phyloP scores from a whole-genome alignment of 2,329 filamentous ascomycete genomes.

The Plenodomus tracheiphilus region DNA sequence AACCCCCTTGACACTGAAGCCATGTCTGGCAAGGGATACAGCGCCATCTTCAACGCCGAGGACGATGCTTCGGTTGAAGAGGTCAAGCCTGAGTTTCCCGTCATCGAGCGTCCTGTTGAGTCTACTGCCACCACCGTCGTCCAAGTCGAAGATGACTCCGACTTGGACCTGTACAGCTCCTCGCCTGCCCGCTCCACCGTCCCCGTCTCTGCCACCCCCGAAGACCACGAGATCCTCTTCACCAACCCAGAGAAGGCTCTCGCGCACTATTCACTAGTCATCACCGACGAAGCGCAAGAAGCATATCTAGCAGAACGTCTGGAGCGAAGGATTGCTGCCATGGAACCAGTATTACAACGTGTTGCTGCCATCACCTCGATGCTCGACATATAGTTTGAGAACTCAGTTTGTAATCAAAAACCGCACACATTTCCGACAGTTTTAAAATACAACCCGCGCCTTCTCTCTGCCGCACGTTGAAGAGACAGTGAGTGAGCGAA shows the following conservation, averaged over 20 bases:
- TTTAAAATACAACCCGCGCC: no score
- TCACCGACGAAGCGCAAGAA: conserved; percentile 55
- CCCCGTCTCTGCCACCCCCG: conserved; percentile 41
- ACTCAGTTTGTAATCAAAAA: no score
- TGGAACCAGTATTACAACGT: conserved; percentile 39
- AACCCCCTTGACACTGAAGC: conserved; percentile 61
- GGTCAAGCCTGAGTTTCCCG: conserved; percentile 55
- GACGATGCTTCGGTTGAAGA: conserved; percentile 47
- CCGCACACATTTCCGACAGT: no score
- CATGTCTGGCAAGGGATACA: conserved; percentile 69
- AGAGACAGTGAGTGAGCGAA: no score
- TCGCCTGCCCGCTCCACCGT: conserved; percentile 39
- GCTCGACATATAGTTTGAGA: conserved; percentile 39
- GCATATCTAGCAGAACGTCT: conserved; percentile 37
- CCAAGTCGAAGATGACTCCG: conserved; percentile 64
- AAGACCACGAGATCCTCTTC: conserved; percentile 41
- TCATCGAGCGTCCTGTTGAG: conserved; percentile 48
- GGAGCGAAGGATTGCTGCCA: conserved; percentile 39
- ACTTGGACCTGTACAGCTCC: conserved; percentile 64
- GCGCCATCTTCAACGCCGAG: conserved; percentile 37
- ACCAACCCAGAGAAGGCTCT: conserved; percentile 67
- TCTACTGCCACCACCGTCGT: conserved; percentile 20
- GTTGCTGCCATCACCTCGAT: conserved; percentile 41
- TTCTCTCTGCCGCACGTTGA: no score
- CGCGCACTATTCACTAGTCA: conserved; percentile 66